A percentile compares a stretch with the other conserved stretches of the same genome.
phyloP scores from a whole-genome alignment of 1,284 basidiomycete genomes.

The Tremellales sp. region DNA sequence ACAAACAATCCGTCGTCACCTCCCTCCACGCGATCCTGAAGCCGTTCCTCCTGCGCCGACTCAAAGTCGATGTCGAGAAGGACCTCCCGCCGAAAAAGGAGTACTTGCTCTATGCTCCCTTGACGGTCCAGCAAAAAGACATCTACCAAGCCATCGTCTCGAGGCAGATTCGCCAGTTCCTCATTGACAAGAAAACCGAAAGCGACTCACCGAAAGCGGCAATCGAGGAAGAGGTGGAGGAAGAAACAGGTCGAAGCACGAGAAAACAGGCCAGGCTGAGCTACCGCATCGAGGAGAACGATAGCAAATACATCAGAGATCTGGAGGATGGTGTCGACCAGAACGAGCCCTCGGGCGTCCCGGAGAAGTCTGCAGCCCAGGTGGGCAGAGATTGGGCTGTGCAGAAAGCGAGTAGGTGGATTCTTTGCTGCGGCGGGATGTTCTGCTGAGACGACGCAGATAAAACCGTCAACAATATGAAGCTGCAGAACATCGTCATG shows the following conservation, averaged over 20 bases:
- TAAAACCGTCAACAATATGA: constrained; percentile 83
- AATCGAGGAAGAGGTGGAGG: constrained; percentile 25
- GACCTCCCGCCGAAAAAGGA: constrained; percentile 82
- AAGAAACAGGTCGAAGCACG: constrained; percentile 25
- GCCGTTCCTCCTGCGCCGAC: constrained; percentile 87
- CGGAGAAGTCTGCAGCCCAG: constrained; percentile 52
- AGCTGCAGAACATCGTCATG: constrained; percentile 90
- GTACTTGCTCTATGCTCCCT: constrained; percentile 87
- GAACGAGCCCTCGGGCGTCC: constrained; percentile 39
- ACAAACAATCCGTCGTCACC: constrained; percentile 60
- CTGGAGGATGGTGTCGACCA: constrained; percentile 54
- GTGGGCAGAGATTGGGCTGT: constrained; percentile 57
- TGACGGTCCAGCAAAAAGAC: constrained; percentile 74
- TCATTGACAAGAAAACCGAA: constrained; percentile 55
- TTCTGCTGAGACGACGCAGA: constrained; percentile 50
- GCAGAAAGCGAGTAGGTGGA: constrained; percentile 59
- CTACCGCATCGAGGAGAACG: constrained; percentile 59
- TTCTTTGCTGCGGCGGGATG: not conserved
- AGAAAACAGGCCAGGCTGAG: constrained; percentile 46
- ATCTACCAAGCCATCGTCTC: constrained; percentile 76
- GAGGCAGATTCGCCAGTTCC: constrained; percentile 62
- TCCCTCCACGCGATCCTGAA: constrained; percentile 87
- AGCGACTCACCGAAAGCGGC: constrained; percentile 8
- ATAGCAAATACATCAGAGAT: constrained; percentile 65
- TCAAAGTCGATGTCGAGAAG: constrained; percentile 87